These are phyloP conservation scores for Microdochium bolleyi DNA, from an alignment of 2,329 filamentous ascomycete species.

Conservation along the genomic window DNA sequence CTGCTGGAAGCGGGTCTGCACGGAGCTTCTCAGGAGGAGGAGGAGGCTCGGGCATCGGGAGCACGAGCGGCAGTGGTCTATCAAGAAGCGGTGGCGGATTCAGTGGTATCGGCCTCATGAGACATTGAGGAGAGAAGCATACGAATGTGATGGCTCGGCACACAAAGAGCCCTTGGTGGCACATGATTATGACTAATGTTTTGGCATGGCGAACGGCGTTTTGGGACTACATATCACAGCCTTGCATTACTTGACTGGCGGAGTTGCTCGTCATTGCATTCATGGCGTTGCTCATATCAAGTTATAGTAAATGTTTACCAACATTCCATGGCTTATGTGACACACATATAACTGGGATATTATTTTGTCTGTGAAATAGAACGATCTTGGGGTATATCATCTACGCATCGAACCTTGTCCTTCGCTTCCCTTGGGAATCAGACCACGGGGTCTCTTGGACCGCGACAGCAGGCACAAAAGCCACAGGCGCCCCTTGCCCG, in stretches of 20 bases:
- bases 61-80: constrained; percentile 1
- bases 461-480: constrained; percentile 36
- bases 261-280: background rate
- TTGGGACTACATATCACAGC: background rate
- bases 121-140: constrained; percentile 9
- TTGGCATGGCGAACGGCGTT: background rate
- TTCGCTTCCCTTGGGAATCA: constrained; percentile 25
- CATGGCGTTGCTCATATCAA: background rate
- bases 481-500: constrained; percentile 32
- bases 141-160: background rate
- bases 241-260: background rate
- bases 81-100: constrained; percentile 11
- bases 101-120: constrained; percentile 20
- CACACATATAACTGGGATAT: background rate
- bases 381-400: no score
- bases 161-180: background rate
- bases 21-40: constrained; percentile 2
- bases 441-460: constrained; percentile 14
- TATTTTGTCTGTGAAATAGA: no score
- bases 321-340: no score
- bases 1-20: constrained; percentile 3
- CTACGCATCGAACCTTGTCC: constrained; percentile 25
- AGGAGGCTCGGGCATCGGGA: constrained; percentile 1
- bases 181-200: background rate
- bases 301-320: no score